Percentiles rank a stretch among this genome's conserved stretches.
Conservation (phyloP, 2,329 filamentous ascomycete species). For the Bipolaris cookei region DNA sequence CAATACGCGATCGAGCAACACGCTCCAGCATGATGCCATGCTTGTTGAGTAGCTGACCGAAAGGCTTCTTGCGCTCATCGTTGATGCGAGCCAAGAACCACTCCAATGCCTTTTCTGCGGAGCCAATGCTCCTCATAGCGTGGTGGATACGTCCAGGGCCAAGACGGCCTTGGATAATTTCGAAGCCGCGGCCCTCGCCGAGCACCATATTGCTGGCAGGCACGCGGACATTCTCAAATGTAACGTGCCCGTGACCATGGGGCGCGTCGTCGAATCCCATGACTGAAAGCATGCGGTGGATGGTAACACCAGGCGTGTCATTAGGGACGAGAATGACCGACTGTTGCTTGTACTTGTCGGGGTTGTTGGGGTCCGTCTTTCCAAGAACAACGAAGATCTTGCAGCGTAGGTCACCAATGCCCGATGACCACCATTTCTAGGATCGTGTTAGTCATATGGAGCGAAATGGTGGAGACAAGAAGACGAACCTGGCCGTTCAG, state of each 20-base stretch:
- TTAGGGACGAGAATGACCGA: slow-evolving; percentile 90
- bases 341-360: slow-evolving; percentile 84
- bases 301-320: slow-evolving; percentile 81
- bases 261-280: slow-evolving; percentile 99
- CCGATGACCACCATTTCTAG: slow-evolving; percentile 99
- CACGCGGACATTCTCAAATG: slow-evolving; percentile 87
- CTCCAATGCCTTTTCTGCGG: slow-evolving; percentile 88
- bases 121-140: slow-evolving; percentile 93
- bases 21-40: slow-evolving; percentile 96
- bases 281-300: slow-evolving; percentile 90
- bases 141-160: slow-evolving; percentile 97
- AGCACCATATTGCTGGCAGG: slow-evolving; percentile 84
- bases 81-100: slow-evolving; percentile 96
- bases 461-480: too few relatives aligned
- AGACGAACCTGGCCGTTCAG: slow-evolving; percentile 78
- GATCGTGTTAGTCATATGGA: slow-evolving; percentile 57
- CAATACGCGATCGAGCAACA: slow-evolving; percentile 88
- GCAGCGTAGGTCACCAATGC: slow-evolving; percentile 91
- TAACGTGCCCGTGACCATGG: slow-evolving; percentile 93
- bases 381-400: slow-evolving; percentile 96
- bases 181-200: slow-evolving; percentile 91
- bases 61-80: slow-evolving; percentile 87
- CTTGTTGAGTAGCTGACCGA: slow-evolving; percentile 83
- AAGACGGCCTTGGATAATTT: slow-evolving; percentile 96
- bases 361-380: slow-evolving; percentile 79